Evolutionary conservation across 2,329 filamentous ascomycete genomes (phyloP).

Genomic region (Emergomyces africanus): DNA sequence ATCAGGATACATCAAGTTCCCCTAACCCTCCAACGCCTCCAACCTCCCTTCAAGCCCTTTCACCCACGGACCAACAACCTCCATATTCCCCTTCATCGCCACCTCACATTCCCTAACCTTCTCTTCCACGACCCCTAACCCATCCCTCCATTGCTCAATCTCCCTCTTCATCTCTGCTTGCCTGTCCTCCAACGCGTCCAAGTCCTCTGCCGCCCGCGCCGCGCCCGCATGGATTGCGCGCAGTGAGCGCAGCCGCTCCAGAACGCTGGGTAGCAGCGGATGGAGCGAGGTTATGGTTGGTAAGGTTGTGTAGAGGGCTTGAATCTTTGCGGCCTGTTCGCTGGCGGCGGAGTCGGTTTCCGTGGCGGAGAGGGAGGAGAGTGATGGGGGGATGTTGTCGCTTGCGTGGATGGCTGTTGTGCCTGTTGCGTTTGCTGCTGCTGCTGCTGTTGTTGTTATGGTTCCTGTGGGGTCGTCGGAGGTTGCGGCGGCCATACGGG

Average conservation of each 20-base stretch:
- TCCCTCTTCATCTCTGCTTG: slow-evolving; percentile 75
- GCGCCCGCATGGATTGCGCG: slow-evolving; percentile 78
- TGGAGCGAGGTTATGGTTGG: slow-evolving; percentile 78
- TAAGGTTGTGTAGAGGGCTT: slow-evolving; percentile 77
- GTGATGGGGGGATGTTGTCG: slow-evolving; percentile 18
- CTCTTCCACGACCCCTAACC: slow-evolving; percentile 63
- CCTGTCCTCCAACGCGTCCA: slow-evolving; percentile 63
- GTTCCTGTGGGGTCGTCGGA: slow-evolving; percentile 25
- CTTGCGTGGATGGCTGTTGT: slow-evolving; percentile 23
- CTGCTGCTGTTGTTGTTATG: slow-evolving; percentile 15
- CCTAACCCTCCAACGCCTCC: slow-evolving; percentile 39
- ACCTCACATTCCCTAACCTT: slow-evolving; percentile 58
- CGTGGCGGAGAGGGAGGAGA: slow-evolving; percentile 30
- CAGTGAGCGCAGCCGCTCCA: slow-evolving; percentile 75
- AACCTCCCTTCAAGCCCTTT: slow-evolving; percentile 72
- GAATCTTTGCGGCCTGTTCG: slow-evolving; percentile 76
- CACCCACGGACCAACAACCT: slow-evolving; percentile 79
- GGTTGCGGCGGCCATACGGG: slow-evolving; percentile 22
- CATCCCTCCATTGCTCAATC: slow-evolving; percentile 73
- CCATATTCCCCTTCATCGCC: slow-evolving; percentile 65
- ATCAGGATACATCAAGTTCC: not conserved
- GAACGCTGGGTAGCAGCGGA: slow-evolving; percentile 69
- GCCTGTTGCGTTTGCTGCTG: slow-evolving; percentile 18
- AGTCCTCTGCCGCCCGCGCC: slow-evolving; percentile 62
- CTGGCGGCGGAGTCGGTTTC: slow-evolving; percentile 34